Evolutionary conservation across 2,329 filamentous ascomycete species (phyloP).

Genomic region (Chrysoporthe deuterocubensis): DNA sequence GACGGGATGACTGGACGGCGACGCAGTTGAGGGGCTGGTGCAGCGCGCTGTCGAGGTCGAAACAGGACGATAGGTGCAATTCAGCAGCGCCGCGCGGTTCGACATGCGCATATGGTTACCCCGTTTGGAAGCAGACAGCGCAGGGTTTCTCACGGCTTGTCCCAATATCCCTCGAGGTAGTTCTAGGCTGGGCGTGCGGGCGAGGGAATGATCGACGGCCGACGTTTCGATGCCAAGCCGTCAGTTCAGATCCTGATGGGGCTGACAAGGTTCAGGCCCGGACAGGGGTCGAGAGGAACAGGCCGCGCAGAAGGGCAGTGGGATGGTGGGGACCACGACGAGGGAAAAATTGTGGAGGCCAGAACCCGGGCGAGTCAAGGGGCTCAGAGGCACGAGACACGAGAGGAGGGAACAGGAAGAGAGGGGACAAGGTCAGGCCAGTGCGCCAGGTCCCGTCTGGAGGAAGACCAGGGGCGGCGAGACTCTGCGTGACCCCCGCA

Average conservation of each 20-base stretch:
- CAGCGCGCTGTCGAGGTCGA: not conserved
- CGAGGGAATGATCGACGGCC: not conserved
- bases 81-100: not conserved
- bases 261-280: not conserved
- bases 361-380: not conserved
- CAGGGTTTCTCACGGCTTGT: not conserved
- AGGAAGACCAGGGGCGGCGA: not conserved
- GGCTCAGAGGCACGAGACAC: not conserved
- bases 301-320: not conserved
- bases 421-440: not conserved
- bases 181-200: not conserved
- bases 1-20: too few species aligned
- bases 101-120: not conserved
- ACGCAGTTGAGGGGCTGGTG: not conserved
- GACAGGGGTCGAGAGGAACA: not conserved
- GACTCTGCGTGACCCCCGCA: not conserved
- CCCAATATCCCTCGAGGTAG: not conserved
- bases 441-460: not conserved
- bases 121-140: not conserved
- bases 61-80: not conserved
- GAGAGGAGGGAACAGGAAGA: not conserved
- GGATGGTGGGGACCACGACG: not conserved
- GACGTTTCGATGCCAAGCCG: slow-evolving; percentile 8
- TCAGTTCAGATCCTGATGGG: slow-evolving; percentile 18
- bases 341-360: slow-evolving; percentile 3